phyloP scores from a whole-genome alignment of 31 red algal genomes.

The Bonnemaisonia californica region DNA sequence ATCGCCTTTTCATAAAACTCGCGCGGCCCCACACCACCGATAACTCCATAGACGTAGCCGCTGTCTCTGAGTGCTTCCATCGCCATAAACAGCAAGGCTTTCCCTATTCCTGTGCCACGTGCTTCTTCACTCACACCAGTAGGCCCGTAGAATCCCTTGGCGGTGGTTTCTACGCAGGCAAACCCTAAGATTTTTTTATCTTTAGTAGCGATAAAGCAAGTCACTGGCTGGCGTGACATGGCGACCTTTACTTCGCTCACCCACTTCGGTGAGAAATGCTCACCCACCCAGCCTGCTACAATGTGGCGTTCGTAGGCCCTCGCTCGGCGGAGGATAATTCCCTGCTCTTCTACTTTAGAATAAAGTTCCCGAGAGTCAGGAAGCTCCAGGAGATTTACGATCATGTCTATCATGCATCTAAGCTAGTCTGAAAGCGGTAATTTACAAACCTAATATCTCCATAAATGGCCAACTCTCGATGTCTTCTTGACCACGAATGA shows the following conservation, averaged over 20 bases:
- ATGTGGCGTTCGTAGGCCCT: constrained; percentile 8
- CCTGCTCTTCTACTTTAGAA: neutral
- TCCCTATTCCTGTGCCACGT: constrained; percentile 9
- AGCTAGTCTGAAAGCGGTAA: too few relatives aligned
- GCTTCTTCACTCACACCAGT: constrained; percentile 17
- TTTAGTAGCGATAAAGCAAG: constrained; percentile 4
- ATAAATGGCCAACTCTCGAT: too few relatives aligned
- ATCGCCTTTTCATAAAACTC: constrained; percentile 7
- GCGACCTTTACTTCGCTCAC: constrained; percentile 3
- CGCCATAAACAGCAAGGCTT: constrained; percentile 1
- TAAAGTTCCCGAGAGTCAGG: neutral
- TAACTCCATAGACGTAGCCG: constrained; percentile 11
- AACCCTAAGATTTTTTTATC: constrained; percentile 19
- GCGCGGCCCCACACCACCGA: constrained; percentile 13
- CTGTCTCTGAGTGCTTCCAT: neutral
- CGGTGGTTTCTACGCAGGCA: neutral
- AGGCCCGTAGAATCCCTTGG: constrained; percentile 1
- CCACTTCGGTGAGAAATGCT: constrained; percentile 18
- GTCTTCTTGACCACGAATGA: too few relatives aligned
- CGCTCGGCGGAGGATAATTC: constrained; percentile 5
- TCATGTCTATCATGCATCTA: constrained; percentile 23
- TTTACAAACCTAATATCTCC: too few relatives aligned
- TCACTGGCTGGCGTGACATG: constrained; percentile 11
- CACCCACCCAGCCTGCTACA: constrained; percentile 1
- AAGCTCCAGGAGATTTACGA: neutral